Base-by-base conservation (phyloP, 495 filamentous ascomycete genomes). In the Hypomontagnella monticulosa region DNA sequence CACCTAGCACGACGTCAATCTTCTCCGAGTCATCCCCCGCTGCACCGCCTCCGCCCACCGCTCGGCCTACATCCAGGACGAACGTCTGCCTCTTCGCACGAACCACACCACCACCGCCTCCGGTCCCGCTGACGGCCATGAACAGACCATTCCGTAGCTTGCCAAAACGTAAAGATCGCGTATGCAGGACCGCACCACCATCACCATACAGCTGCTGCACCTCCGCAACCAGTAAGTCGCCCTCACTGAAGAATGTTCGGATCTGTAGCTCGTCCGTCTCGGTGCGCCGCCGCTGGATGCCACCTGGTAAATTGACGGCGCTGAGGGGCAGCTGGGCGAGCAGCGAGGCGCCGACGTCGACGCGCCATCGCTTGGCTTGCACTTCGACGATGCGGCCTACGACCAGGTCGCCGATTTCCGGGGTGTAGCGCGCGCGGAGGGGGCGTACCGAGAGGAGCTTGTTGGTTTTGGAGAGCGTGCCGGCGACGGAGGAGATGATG, bases 241-340 rank as follows among this genome's bases (percentile, higher is more conserved):
- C 94, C 75, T 97, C 94, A 20, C 84, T 84, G 79, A 97, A 97
- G 73, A 96, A 97, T 5, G 85, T 92, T 16, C 95, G 86, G 71
- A 99, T 97, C 70, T 97, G 93, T 59, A 99, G 81, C 77, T 98
- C 96, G 73, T 99, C 95, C 4, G 94, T 93, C 67, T 90, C 91
- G 4, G 95, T 98, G 63, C 95, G 83, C 69, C 92, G 90, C 30
- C 95, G 86, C 69, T 97, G 83, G 68, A 97, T 97, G 32, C 95
- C 94, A 47, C 95, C 95, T 7, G 95, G 96, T 1, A 98, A 79
- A 72, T 99, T 98, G 76, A 99, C 98, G 37, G 91, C 88, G 48
- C 84, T 88, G 4, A 99, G 84, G 4, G 92, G 93, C 0, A 99
- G 85, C 16, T 87, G 81, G 0, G 94, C 93, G 1, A 96, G 88